Evolutionary conservation across 2,329 filamentous ascomycete species (phyloP).

Genomic region (Cytospora piceicola): DNA sequence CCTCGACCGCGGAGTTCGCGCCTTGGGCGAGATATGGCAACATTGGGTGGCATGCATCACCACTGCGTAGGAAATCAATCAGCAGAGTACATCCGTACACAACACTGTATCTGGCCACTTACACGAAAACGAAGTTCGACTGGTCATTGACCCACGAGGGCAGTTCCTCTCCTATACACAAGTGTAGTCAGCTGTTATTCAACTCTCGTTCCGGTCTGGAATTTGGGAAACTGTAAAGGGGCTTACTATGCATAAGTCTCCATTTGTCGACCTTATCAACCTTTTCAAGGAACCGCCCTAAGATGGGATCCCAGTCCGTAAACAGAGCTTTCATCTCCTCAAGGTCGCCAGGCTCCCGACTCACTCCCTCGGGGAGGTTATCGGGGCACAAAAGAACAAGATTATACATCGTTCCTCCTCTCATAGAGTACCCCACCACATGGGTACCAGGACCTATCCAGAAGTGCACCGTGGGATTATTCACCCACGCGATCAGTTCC

Average conservation of each 20-base stretch:
- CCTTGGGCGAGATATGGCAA: slow-evolving; percentile 67
- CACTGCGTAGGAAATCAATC: slow-evolving; percentile 39
- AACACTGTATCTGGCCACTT: slow-evolving; percentile 44
- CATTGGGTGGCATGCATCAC: slow-evolving; percentile 68
- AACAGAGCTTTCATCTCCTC: slow-evolving; percentile 66
- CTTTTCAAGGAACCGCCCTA: slow-evolving; percentile 47
- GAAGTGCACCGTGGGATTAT: slow-evolving; percentile 57
- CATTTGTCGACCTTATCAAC: slow-evolving; percentile 69
- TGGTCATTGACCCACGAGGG: slow-evolving; percentile 57
- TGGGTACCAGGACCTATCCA: slow-evolving; percentile 68
- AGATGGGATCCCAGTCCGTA: slow-evolving; percentile 65
- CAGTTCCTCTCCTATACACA: slow-evolving; percentile 47
- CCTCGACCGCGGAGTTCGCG: slow-evolving; percentile 69
- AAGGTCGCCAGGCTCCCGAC: slow-evolving; percentile 55
- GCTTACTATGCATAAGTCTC: slow-evolving; percentile 63
- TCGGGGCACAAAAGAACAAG: slow-evolving; percentile 69
- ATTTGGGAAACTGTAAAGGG: background rate
- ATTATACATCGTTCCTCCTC: slow-evolving; percentile 64
- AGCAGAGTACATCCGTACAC: background rate
- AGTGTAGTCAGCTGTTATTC: background rate
- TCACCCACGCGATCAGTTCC: slow-evolving; percentile 56
- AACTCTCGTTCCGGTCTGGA: too few relatives aligned
- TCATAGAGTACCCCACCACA: slow-evolving; percentile 65
- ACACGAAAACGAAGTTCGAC: slow-evolving; percentile 55
- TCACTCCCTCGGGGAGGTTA: slow-evolving; percentile 50